Evolutionary conservation across 2,329 filamentous ascomycete species (phyloP), one percentile per base, ranked within the genome.

Genomic region (Paramyrothecium roridum): DNA sequence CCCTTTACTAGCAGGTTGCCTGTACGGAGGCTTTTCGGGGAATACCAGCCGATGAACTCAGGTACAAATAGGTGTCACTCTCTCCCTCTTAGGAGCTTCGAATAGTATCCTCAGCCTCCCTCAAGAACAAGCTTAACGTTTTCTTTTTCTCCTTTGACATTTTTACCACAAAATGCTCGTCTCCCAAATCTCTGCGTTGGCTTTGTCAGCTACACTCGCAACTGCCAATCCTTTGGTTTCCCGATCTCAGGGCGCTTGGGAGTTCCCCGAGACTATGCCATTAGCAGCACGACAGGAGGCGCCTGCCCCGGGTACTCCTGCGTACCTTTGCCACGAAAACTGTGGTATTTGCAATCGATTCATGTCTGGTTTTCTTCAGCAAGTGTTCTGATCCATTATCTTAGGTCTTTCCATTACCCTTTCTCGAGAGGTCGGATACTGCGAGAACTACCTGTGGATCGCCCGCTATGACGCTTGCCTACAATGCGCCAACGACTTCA

Each of bases 311-410:
- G 77, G 76, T 7, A 75, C 74, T 8, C 72, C 76, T 17, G 61
- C 67, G 3, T 79, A 75, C 58, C 70, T 73, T 21, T 80, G 77
- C 64, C 76, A 79, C 57, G 71, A 73, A 52, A 73, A 76, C 58
- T 80, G 77, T 61, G 76, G 76, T 76, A 65, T 40, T 4, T 30
- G 4, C 26, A 10, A 30, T 4, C 6, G 10, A 69, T 64, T 19
- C 59, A 64, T 48, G 65, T 30, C 26, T 30, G 26, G 26, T 6
- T 30, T 30, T 4, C 26, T 30, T 30, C 26, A 30, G 10, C 6
- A 65, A 22, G 23, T 19, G 16, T 47, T n/a, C 46, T 59, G 3
- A 61, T 26, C 2, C 3, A 2, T 1, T 1, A 0, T 0, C 10
- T 30, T 4, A 63, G 61, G 61, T 8, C 59, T 61, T 6, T 21